Base-by-base conservation (phyloP, 23 red algal genomes). In the Gracilaria vermiculophylla region DNA sequence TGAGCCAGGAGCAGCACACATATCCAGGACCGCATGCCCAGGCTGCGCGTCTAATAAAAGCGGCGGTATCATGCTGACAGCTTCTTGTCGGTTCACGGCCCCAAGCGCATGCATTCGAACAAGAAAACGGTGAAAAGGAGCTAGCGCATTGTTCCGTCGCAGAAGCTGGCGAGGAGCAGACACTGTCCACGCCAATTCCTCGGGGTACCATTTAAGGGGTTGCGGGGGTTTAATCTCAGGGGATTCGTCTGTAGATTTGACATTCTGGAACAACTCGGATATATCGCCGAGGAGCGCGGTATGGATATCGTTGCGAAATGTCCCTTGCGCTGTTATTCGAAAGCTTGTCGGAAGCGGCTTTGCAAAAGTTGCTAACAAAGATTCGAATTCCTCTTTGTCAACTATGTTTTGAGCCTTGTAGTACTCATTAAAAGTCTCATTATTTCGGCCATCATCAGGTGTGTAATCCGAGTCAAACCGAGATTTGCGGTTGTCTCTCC, bases 41-140 rank as follows among this genome's bases (percentile, higher is more conserved):
- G 92, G 80, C 24, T 77, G 69, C 6, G 91, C 58, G 23, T 95
- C 53, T 48, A 98, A 54, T 13, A 98, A 42, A 21, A 98, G 54
- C 20, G 96, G 96, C 21, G 96, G 96, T 19, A 98, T 77, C 96
- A 98, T 98, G 76, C 87, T 92, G 8, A 98, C 96, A 14, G 96
- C 96, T 66, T 98, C 96, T 77, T 98, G 96, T 35, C 96, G 96
- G 61, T 95, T 92, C 7, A 98, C 91, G 17, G 83, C 82, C 16
- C 96, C 96, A 10, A 93, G 31, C 12, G 76, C 85, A 82, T 95
- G 81, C 96, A 94, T 84, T 23, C 64, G 76, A n/a, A 94, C 82
- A 23, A 98, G 80, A 72, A 95, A 98, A 20, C 85, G 45, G 24
- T 98, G 92, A 51, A 98, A 88, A 23, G 83, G 69, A 21, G 76